phyloP scores from a whole-genome alignment of 2,329 filamentous ascomycete species.

The Arthrobotrys iridis region DNA sequence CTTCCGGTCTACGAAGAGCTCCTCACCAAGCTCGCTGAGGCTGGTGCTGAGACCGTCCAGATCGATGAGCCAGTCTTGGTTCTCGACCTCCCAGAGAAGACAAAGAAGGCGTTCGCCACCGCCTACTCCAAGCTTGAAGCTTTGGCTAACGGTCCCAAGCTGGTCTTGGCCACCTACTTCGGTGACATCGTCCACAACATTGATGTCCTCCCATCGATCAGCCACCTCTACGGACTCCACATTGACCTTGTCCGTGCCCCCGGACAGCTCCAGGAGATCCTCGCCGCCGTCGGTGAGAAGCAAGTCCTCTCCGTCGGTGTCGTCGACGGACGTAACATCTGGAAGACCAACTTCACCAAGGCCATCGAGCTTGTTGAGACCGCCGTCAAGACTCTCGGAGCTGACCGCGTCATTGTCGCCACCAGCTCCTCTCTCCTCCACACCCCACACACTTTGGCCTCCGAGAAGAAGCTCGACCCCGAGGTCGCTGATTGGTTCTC shows the following conservation, averaged over 20 bases:
- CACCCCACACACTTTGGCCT: conserved; percentile 96
- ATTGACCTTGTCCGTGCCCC: conserved; percentile 97
- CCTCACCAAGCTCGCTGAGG: conserved; percentile 89
- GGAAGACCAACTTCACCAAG: conserved; percentile 99
- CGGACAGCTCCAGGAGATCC: conserved; percentile 90
- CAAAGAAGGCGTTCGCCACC: conserved; percentile 97
- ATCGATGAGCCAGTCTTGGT: conserved; percentile 98
- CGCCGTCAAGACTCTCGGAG: conserved; percentile 93
- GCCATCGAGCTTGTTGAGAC: conserved; percentile 90
- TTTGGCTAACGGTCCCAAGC: conserved; percentile 78
- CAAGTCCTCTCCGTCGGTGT: conserved; percentile 95
- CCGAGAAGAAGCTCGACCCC: conserved; percentile 96
- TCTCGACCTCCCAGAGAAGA: conserved; percentile 87
- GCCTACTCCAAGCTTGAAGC: conserved; percentile 84
- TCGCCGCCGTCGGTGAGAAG: conserved; percentile 82
- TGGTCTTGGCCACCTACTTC: conserved; percentile 96
- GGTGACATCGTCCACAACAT: conserved; percentile 99
- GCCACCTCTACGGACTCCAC: conserved; percentile 84
- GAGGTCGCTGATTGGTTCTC: conserved; percentile 99
- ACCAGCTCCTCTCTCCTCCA: conserved; percentile 98
- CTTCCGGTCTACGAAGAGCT: conserved; percentile 95
- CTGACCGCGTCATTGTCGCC: conserved; percentile 95
- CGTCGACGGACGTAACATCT: conserved; percentile 99
- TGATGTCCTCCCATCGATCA: conserved; percentile 79
- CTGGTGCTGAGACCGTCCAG: conserved; percentile 95